Evolutionary conservation across 1,284 basidiomycete genomes (phyloP), one percentile per base, ranked within the genome.

Genomic region (Moesziomyces parantarcticus): DNA sequence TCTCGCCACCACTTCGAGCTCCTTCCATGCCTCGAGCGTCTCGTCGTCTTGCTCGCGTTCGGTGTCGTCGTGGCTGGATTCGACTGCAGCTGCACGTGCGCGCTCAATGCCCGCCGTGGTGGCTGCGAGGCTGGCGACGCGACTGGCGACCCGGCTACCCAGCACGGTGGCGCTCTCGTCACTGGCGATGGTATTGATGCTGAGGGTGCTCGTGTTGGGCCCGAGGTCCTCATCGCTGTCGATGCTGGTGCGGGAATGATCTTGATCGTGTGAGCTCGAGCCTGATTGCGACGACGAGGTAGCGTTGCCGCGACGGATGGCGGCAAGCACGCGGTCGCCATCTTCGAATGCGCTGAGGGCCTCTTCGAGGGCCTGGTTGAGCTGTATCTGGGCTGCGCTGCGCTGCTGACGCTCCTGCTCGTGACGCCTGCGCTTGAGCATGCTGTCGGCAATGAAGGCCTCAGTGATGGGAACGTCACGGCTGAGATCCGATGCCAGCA

Each of bases 111-210:
- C 40, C 8, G 57, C 46, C 20, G 69, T 66, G 13, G 59, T 65
- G 2, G 50, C 51, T 20, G 59, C 50, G 13, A 65, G 65, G 22
- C 71, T 69, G 16, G 59, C 64, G 25, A 64, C 61, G 25, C 64
- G 56, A 16, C 58, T 66, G 11, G 59, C 64, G 25, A 61, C 61
- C 22, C 64, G 56, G 20, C 58, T 66, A 3, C 72, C 72, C 3
- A 75, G 57, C 3, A 75, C 67, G 0, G 72, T 75, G 13, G 67
- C 61, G 52, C 72, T 75, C 29, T 75, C 72, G 48, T 75, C 72
- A 16, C 72, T 75, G 16, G 54, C 63, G 8, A 65, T 70, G 29
- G 67, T 69, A 43, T 66, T 64, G 51, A 75, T 71, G 46, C 72
- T 75, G 14, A 75, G 51, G 5, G 61, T 70, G 51, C 72, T 75